These are phyloP conservation scores for Nannochloropsis oceanica DNA, from an alignment of 108 stramenopile species.

Conservation along the genomic window DNA sequence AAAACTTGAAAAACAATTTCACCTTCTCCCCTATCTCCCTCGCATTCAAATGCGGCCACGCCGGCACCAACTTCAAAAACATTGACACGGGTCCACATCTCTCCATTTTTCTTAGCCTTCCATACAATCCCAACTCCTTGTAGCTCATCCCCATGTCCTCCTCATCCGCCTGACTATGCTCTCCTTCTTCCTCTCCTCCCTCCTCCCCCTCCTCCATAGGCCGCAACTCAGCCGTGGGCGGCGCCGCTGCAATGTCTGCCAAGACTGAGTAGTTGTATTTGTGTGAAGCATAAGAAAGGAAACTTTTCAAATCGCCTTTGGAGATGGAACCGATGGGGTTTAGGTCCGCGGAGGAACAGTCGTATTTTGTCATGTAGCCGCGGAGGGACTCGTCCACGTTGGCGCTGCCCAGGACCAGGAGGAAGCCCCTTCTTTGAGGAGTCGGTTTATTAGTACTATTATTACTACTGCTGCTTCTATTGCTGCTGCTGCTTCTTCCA, in stretches of 20 bases:
- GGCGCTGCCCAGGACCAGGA: slow-evolving; percentile 87
- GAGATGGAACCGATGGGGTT: slow-evolving; percentile 96
- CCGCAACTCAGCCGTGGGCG: slow-evolving; percentile 90
- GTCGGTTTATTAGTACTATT: neutral
- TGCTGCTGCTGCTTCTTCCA: neutral
- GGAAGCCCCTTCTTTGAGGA: slow-evolving; percentile 46
- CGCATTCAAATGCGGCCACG: slow-evolving; percentile 62
- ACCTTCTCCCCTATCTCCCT: slow-evolving; percentile 53
- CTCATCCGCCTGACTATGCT: slow-evolving; percentile 79
- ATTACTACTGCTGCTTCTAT: neutral
- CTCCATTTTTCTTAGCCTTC: slow-evolving; percentile 70
- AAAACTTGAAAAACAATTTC: slow-evolving; percentile 80
- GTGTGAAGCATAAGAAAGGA: slow-evolving; percentile 54
- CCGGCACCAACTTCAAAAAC: slow-evolving; percentile 60
- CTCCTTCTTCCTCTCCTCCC: slow-evolving; percentile 13
- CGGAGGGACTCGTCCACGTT: slow-evolving; percentile 97
- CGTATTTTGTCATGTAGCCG: slow-evolving; percentile 99
- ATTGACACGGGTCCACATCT: slow-evolving; percentile 64
- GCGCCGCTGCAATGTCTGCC: slow-evolving; percentile 68
- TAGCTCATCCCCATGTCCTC: slow-evolving; percentile 99
- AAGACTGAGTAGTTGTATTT: slow-evolving; percentile 48
- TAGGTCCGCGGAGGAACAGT: slow-evolving; percentile 91
- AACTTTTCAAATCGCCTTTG: slow-evolving; percentile 48
- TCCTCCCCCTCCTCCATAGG: slow-evolving; percentile 49
- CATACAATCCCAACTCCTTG: slow-evolving; percentile 81